Base-by-base conservation (phyloP, 169 alveolate species). In the Theileria parva region DNA sequence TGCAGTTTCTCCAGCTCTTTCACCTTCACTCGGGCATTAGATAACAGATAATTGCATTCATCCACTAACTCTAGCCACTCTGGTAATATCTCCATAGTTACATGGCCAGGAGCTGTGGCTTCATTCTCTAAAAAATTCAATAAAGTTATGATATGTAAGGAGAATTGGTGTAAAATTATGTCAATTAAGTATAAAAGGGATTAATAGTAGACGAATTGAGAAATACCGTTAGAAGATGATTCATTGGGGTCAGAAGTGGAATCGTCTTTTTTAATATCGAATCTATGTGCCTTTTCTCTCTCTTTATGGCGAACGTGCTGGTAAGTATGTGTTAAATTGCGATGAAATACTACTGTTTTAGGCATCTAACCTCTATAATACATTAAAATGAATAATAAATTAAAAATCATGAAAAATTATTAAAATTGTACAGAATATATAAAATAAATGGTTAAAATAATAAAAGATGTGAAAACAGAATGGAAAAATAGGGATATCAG, bases 1-100 rank as follows among this genome's bases (percentile, higher is more conserved):
- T 85, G 91, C 21, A 87, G 87, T 57, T 72, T 85, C 51, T 85
- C 91, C 19, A 85, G 81, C 53, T 85, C 87, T 73, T 66, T 72
- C 13, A 85, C 81, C 60, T 76, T 74, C 48, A 73, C 67, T 0
- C 68, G 8, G 21, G 51, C 60, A 53, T 72, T 77, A 19, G 74
- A 69, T 39, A 78, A 66, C 44, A 78, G 37, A 51, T 63, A 77
- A 21, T 34, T 78, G 76, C 91, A 77, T 30, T 85, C 91, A 51
- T 85, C 88, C 19, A 68, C 86, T 59, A 78, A 73, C 37, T 85
- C 87, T 13, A 85, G 44, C 91, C 91, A 85, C 17, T 67, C 76
- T 4, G 91, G 91, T 17, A 85, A 80, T 25, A 85, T 53, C 39
- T 70, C 74, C 12, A 83, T 39, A 17, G 67, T 17, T 44, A 83